Percentiles rank a stretch among this genome's conserved stretches.
Evolutionary conservation across 2,329 filamentous ascomycete genomes (phyloP).

Genomic region (Aspergillus phoenicis): DNA sequence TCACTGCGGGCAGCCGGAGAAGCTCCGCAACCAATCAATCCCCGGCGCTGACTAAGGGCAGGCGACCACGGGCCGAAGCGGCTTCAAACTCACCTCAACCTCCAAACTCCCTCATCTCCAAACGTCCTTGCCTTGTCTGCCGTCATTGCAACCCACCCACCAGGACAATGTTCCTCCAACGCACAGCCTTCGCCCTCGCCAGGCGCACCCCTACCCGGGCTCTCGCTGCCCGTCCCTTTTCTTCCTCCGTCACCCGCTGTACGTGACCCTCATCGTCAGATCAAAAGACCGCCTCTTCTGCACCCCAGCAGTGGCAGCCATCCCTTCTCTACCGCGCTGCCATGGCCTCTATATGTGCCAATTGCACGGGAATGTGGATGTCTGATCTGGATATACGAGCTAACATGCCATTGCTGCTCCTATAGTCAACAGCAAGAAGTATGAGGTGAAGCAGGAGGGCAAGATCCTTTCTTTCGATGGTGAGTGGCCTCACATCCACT

Average conservation of each 20-base stretch:
- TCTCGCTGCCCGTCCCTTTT: conserved; percentile 48
- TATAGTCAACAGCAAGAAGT: conserved; percentile 45
- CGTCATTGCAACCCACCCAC: conserved; percentile 25
- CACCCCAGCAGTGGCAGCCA: conserved; percentile 21
- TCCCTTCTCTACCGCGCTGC: conserved; percentile 18
- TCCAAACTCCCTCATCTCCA: conserved; percentile 36
- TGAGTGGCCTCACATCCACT: conserved; percentile 32
- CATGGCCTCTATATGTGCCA: conserved; percentile 24
- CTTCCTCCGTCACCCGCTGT: conserved; percentile 50
- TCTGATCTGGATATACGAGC: conserved; percentile 14
- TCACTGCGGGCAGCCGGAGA: conserved; percentile 16
- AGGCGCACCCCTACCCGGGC: conserved; percentile 48
- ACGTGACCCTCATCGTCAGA: conserved; percentile 40
- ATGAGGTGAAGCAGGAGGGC: conserved; percentile 43
- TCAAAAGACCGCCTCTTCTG: conserved; percentile 22
- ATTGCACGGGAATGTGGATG: background rate
- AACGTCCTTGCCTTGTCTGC: conserved; percentile 29
- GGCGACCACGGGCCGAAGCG: conserved; percentile 38
- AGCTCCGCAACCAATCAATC: conserved; percentile 29
- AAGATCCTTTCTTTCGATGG: conserved; percentile 50
- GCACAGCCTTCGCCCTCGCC: conserved; percentile 49
- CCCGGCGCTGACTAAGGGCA: conserved; percentile 28
- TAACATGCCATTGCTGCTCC: conserved; percentile 26
- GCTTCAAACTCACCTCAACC: conserved; percentile 45
- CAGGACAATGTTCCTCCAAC: conserved; percentile 52